Evolutionary conservation across 805 yeast species (phyloP).

Genomic region (Yarrowia yakushimensis): DNA sequence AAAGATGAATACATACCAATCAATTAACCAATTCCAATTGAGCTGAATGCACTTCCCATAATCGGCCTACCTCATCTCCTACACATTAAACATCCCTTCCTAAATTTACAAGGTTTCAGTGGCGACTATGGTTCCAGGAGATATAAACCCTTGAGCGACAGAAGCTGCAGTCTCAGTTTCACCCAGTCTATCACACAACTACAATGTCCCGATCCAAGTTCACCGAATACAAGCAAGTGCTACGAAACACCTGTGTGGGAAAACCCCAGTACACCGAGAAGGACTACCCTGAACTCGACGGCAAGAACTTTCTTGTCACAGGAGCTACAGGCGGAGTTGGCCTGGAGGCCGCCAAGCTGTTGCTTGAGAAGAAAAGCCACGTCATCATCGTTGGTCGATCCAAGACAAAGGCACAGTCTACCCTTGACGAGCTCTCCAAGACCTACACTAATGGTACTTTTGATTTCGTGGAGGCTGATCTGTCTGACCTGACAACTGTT

Average conservation of each 20-base stretch:
- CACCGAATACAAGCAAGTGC: constrained; percentile 10
- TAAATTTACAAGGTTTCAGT: constrained; percentile 4
- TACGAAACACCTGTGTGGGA: neutral
- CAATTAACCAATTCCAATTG: neutral
- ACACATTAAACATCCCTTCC: neutral
- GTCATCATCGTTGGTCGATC: constrained; percentile 4
- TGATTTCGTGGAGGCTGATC: constrained; percentile 18
- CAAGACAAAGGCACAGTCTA: constrained; percentile 1
- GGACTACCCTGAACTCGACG: constrained; percentile 36
- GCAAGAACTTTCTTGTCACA: constrained; percentile 31
- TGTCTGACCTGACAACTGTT: neutral
- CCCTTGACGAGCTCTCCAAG: neutral
- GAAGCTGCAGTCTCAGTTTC: neutral
- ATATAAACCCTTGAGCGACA: neutral
- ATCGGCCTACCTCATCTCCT: neutral
- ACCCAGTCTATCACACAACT: neutral
- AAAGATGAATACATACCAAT: too few relatives aligned
- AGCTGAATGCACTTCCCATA: neutral
- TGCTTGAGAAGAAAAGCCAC: neutral
- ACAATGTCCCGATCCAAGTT: constrained; percentile 11
- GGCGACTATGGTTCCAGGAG: neutral
- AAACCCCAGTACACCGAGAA: constrained; percentile 34
- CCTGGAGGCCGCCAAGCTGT: constrained; percentile 7
- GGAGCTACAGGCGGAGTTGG: constrained; percentile 27
- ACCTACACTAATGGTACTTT: neutral